Base-by-base conservation (phyloP, 768 basidiomycete genomes). In the Tylopilus balloui region DNA sequence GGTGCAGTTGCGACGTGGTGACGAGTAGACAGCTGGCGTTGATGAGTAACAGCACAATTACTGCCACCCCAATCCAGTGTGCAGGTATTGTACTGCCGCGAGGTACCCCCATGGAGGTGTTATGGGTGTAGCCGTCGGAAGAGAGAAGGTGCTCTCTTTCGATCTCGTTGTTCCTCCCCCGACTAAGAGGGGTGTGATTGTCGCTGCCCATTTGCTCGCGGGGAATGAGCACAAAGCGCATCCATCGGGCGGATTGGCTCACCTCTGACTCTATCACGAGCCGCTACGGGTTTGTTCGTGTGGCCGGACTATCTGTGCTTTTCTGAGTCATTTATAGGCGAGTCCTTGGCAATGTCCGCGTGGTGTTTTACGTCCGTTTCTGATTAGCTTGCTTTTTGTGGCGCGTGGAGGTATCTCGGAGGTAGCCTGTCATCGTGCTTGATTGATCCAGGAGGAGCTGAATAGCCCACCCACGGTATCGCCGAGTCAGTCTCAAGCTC, bases 1-100 rank as follows among this genome's bases (percentile, higher is more conserved):
- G 42, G 15, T 37, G 53, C 8, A 64, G 50, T 4, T 59, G 57
- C 9, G 42, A 43, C 32, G 29, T 61, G 47, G 46, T 41, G 17
- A 54, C 35, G 21, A 66, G 19, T 1, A 59, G 38, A 37, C 64
- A 66, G 31, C 54, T n/a, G 23, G 34, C 57, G 31, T 66, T 66
- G 45, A 66, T 51, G 25, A 54, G 24, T 9, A 64, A 45, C 41
- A 66, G 48, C 29, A 52, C 21, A 34, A 66, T 44, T 42, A 59
- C 47, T 42, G 53, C 61, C 40, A 54, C 34, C 17, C 38, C 49
- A 25, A 61, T 46, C 51, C 39, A 57, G n/a, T 17, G 48, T 29
- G 45, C 39, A 21, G 50, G 42, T 34, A 32, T 32, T 3, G 36
- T 31, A 9, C 38, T 27, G 12, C 13, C 31, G 37, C 27, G 47